Base-by-base conservation (phyloP, 2,329 filamentous ascomycete species). In the Colletotrichum scovillei region DNA sequence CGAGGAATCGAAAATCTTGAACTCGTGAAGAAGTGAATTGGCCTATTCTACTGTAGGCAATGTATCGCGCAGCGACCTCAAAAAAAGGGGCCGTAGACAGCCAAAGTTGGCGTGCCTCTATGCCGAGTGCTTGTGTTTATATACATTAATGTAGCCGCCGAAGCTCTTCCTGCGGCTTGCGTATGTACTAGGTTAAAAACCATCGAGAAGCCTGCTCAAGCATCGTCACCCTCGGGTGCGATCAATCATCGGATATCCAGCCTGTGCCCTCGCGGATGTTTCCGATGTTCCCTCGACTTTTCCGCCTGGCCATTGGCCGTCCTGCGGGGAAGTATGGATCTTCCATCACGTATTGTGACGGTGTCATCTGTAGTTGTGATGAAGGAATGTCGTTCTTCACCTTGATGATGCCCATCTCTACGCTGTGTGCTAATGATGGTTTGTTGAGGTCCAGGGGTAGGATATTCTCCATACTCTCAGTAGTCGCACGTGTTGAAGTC, bases 361-460 rank as follows among this genome's bases (percentile, higher is more conserved):
- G 55, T 22, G 63, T 22, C 16, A 53, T 35, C 7, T 22, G 26
- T 28, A n/a, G 35, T 24, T 65, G 63, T 16, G 19, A 56, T 11
- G 52, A 24, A 60, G 26, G 2, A 46, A 24, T 57, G 28, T 73
- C 67, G 22, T 71, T 58, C 38, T 63, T 73, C 16, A 66, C 56
- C 14, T 73, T 73, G 35, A 71, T 71, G 14, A 73, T 63, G n/a
- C 71, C 71, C 67, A 73, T 71, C 30, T 73, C 71, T 32, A 73
- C 71, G 56, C 71, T 71, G 9, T 73, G 56, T n/a, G 62, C 28
- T 16, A 57, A 57, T 5, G 67, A 73, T 8, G 71, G 67, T 62
- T 62, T 70, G 55, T 52, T 60, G 16, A 73, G 28, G 6, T 73
- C 67, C 30, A 73, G 38, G 16, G 60, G 56, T 9, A 73, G 57